Evolutionary conservation across 2,329 filamentous ascomycete genomes (phyloP).

Genomic region (Capronia americana): DNA sequence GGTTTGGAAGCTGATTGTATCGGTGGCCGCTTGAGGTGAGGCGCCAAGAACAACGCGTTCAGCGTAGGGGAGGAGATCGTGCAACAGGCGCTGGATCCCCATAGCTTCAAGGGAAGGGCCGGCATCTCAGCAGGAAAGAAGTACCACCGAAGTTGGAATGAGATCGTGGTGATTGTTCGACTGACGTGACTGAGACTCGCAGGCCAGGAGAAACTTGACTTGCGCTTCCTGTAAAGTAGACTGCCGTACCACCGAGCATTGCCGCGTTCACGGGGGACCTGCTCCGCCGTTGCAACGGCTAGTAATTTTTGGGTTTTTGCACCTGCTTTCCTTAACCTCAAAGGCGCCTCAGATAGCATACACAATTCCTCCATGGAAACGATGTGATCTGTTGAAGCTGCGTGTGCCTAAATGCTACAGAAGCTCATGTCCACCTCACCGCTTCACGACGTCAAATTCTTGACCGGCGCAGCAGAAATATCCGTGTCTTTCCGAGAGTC

Average conservation of each 20-base stretch:
- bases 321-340: not conserved
- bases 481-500: not conserved
- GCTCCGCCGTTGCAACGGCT: not conserved
- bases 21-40: constrained; percentile 2
- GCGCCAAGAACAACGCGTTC: constrained; percentile 49
- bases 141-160: not conserved
- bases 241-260: not conserved
- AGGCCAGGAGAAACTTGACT: not conserved
- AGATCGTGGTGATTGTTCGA: not conserved
- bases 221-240: not conserved
- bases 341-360: not conserved
- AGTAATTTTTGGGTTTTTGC: not conserved
- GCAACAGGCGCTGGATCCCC: constrained; percentile 66
- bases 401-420: not conserved
- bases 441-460: not conserved
- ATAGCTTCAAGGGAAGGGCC: constrained; percentile 45
- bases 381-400: not conserved
- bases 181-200: not conserved
- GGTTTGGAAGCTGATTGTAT: constrained; percentile 31
- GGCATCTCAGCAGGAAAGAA: not conserved
- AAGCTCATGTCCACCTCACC: not conserved
- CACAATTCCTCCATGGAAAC: not conserved
- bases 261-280: not conserved
- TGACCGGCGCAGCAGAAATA: not conserved
- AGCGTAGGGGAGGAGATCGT: constrained; percentile 61